A percentile compares a stretch with the other conserved stretches of the same genome.
These are phyloP conservation scores for Magnaporthiopsis poae DNA, from an alignment of 2,329 filamentous ascomycete species.

Conservation along the genomic window DNA sequence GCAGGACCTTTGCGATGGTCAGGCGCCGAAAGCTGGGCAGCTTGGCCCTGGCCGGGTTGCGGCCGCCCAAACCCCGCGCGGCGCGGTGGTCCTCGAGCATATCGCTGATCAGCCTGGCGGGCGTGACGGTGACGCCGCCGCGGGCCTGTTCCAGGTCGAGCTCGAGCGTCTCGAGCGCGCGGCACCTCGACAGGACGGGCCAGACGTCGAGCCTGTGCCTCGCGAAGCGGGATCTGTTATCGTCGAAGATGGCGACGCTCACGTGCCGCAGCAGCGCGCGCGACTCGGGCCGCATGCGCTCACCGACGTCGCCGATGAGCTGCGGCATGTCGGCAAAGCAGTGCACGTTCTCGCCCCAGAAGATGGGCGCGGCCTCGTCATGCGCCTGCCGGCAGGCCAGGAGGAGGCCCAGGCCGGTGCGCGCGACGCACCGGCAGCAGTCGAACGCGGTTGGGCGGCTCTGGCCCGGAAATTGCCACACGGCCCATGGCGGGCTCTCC, in stretches of 20 bases:
- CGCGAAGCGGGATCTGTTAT: too few relatives aligned
- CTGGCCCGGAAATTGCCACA: background rate
- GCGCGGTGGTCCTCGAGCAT: background rate
- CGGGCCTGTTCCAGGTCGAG: conserved; percentile 1
- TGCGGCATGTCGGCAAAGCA: conserved; percentile 6
- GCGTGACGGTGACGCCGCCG: background rate
- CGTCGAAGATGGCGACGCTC: conserved; percentile 6
- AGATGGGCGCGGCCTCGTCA: conserved; percentile 12
- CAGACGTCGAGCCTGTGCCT: background rate
- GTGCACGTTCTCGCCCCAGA: conserved; percentile 14
- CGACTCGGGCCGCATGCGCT: conserved; percentile 10
- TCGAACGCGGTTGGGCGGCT: background rate
- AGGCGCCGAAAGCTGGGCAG: background rate
- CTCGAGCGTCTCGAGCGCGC: conserved; percentile 10
- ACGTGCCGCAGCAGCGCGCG: conserved; percentile 13
- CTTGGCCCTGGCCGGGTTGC: background rate
- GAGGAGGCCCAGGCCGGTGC: conserved; percentile 12
- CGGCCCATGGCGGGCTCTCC: background rate
- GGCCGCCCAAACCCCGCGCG: background rate
- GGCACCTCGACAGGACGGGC: conserved; percentile 7
- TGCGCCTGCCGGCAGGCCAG: conserved; percentile 11
- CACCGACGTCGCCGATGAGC: conserved; percentile 7
- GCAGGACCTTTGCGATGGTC: background rate
- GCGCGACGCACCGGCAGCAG: background rate
- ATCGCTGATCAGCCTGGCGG: background rate